Conservation (phyloP, 192 early-diverging fungal genomes). For the Helicostylum pulchrum region DNA sequence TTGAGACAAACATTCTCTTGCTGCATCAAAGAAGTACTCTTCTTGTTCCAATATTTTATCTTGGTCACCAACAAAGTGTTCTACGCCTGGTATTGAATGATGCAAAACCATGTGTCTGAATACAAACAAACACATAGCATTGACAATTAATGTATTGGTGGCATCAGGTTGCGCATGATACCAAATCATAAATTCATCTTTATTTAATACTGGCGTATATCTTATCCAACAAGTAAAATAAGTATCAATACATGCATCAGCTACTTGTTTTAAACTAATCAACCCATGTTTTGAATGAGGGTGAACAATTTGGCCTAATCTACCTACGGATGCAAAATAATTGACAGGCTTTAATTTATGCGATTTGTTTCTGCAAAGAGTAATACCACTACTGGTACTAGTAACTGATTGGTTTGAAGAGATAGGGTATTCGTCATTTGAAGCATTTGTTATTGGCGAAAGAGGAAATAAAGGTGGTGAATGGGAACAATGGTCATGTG, state of each 20-base stretch:
- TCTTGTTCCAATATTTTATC: conserved; percentile 34
- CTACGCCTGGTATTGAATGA: conserved; percentile 18
- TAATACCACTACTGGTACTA: conserved; percentile 3
- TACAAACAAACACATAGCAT: conserved; percentile 30
- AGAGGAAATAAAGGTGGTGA: conserved; percentile 9
- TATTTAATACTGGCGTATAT: conserved; percentile 25
- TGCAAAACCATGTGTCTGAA: conserved; percentile 30
- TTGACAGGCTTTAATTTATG: conserved; percentile 27
- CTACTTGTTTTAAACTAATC: conserved; percentile 21
- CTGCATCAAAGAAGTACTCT: conserved; percentile 32
- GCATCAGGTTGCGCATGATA: conserved; percentile 22
- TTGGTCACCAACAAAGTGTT: conserved; percentile 15
- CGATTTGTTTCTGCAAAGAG: conserved; percentile 25
- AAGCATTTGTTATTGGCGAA: background rate
- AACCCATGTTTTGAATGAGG: conserved; percentile 12
- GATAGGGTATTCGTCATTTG: conserved; percentile 7
- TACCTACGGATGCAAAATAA: conserved; percentile 16
- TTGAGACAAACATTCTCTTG: conserved; percentile 26
- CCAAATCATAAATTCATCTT: conserved; percentile 37
- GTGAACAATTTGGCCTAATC: conserved; percentile 2
- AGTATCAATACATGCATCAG: conserved; percentile 28
- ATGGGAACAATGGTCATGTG: too few relatives aligned
- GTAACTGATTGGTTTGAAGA: conserved; percentile 1
- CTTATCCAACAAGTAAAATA: conserved; percentile 38
- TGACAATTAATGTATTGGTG: conserved; percentile 31